Conservation (phyloP, 495 filamentous ascomycete genomes). For the Immersiella caudata region DNA sequence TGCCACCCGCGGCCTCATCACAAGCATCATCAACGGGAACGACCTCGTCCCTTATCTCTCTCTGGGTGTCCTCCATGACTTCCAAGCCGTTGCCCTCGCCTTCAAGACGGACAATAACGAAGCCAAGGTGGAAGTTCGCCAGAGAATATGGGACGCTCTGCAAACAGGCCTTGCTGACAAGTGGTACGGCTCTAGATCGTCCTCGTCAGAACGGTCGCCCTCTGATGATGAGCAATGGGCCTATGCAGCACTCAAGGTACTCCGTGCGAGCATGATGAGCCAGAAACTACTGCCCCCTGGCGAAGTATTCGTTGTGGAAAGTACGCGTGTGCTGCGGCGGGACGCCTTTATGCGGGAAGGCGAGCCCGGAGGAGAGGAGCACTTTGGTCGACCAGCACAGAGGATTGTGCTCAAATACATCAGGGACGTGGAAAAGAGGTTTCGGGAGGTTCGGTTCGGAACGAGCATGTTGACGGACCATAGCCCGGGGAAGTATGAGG, state of each 20-base stretch:
- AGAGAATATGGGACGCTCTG: conserved; percentile 66
- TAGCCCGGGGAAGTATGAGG: conserved; percentile 75
- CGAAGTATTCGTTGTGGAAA: conserved; percentile 74
- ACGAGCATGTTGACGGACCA: conserved; percentile 76
- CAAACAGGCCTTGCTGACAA: conserved; percentile 48
- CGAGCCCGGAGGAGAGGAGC: conserved; percentile 38
- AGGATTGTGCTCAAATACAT: conserved; percentile 68
- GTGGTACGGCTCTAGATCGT: conserved; percentile 46
- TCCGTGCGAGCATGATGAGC: conserved; percentile 69
- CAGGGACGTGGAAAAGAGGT: conserved; percentile 65
- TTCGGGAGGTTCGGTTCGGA: conserved; percentile 71
- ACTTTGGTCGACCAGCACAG: conserved; percentile 64
- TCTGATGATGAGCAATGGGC: conserved; percentile 68
- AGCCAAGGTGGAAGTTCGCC: conserved; percentile 65
- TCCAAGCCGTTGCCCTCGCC: conserved; percentile 69
- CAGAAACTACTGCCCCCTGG: conserved; percentile 75
- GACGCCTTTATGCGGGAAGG: conserved; percentile 53
- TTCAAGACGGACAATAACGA: conserved; percentile 71
- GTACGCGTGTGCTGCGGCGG: conserved; percentile 59
- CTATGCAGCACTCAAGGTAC: conserved; percentile 64
- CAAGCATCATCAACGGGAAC: conserved; percentile 70
- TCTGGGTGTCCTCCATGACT: conserved; percentile 73
- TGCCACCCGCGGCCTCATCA: conserved; percentile 74
- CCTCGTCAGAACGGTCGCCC: not conserved
- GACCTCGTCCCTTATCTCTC: conserved; percentile 77